Conservation (phyloP, 306 rosid genomes). For the Vigna radiata region DNA sequence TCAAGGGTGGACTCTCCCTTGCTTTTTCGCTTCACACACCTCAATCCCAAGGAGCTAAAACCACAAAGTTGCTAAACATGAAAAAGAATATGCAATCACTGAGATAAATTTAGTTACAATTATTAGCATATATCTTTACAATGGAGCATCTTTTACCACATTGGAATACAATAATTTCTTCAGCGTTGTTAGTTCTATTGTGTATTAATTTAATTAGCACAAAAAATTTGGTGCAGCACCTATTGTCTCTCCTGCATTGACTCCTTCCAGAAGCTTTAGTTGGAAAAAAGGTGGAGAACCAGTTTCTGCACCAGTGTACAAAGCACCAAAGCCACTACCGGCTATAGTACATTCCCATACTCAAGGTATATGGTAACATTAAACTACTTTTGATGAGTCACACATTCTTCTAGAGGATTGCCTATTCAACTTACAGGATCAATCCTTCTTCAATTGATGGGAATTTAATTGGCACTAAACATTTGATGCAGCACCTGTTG, state of each 20-base stretch:
- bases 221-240: conserved; percentile 61
- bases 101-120: conserved; percentile 17
- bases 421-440: background rate
- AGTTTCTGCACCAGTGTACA: conserved; percentile 55
- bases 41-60: background rate
- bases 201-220: conserved; percentile 24
- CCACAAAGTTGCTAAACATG: background rate
- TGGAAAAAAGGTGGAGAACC: conserved; percentile 52
- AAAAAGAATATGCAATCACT: conserved; percentile 14
- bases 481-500: conserved; percentile 64
- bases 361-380: conserved; percentile 54
- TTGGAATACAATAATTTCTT: conserved; percentile 9
- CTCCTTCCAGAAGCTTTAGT: conserved; percentile 56
- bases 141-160: conserved; percentile 3
- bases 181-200: conserved; percentile 8
- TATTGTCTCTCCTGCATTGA: conserved; percentile 60
- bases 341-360: conserved; percentile 51
- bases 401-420: conserved; percentile 20
- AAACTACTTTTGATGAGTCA: conserved; percentile 35
- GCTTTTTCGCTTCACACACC: background rate
- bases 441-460: conserved; percentile 31
- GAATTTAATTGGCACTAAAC: conserved; percentile 31
- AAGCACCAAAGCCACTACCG: conserved; percentile 55
- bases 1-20: background rate
- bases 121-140: conserved; percentile 3